Evolutionary conservation across 1,139 yeast species (phyloP), one percentile per base, ranked within the genome.

Genomic region (Dujonia santamariae): DNA sequence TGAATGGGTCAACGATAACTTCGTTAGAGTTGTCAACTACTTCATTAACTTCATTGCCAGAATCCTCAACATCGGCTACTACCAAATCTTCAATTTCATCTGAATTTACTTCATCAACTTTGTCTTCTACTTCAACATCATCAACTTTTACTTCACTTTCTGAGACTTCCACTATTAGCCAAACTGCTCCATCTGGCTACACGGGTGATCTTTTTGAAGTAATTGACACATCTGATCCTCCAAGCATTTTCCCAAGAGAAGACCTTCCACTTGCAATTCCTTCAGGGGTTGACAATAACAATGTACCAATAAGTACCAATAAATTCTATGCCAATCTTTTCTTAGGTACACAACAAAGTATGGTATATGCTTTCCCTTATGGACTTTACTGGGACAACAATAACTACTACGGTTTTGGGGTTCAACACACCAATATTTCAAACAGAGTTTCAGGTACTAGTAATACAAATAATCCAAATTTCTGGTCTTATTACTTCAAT

Each of bases 301-400:
- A 58, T 12, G 36, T 41, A 30, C 86, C 95, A 5, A 69, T 79
- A 31, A 78, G 78, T 43, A 87, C 97, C 14, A 88, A 88, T 61
- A 86, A 87, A 54, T 88, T 86, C 56, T 87, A 84, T 54, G 82
- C 85, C 7, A 88, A 88, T 57, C 61, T 87, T 53, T 61, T 86
- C 40, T 71, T 88, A 17, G 92, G 71, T 1, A 61, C 63, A 27
- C 92, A 85, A 51, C 72, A 74, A 8, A 60, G 75, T 36, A 82
- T 67, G 47, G 74, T 81, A 4, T 86, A 85, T 81, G 76, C 95
- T 1, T 88, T 82, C 48, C 97, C 97, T 2, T 87, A 85, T 51
- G 79, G 87, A 2, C 58, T 87, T 28, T 85, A 86, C 80, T 79
- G 73, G 69, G 50, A 49, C 19, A 65, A 63, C 7, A 41, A 48